phyloP scores from a whole-genome alignment of 2,329 filamentous ascomycete species.

The Lasiodiplodia hormozganensis region DNA sequence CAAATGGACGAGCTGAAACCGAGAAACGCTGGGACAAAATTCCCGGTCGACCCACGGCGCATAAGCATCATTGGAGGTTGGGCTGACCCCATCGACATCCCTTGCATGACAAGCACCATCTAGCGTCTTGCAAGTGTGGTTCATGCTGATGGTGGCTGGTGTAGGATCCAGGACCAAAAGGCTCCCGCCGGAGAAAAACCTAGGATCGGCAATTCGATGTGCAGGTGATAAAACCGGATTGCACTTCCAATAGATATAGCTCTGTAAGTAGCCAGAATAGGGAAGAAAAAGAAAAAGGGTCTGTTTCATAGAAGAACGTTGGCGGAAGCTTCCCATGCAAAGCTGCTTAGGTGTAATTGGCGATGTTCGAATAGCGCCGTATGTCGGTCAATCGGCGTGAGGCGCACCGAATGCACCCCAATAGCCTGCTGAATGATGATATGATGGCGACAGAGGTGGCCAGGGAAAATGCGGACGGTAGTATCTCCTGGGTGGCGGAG shows the following conservation, averaged over 20 bases:
- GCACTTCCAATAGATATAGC: neutral
- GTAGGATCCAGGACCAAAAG: neutral
- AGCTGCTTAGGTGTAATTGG: neutral
- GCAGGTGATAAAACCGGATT: neutral
- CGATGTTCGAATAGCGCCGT: neutral
- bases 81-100: neutral
- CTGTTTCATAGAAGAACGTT: neutral
- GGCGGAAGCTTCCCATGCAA: neutral
- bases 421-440: slow-evolving; percentile 1
- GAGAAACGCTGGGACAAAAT: neutral
- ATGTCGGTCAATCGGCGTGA: slow-evolving; percentile 4
- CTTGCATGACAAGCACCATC: neutral
- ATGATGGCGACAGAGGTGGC: neutral
- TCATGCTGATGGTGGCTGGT: neutral
- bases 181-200: neutral
- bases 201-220: neutral
- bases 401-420: neutral
- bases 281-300: neutral
- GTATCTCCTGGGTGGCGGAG: neutral
- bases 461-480: slow-evolving; percentile 2
- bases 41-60: neutral
- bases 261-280: neutral
- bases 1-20: neutral
- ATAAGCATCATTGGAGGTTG: neutral
- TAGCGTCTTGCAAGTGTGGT: neutral